A percentile compares a stretch with the other conserved stretches of the same genome.
Evolutionary conservation across 768 basidiomycete genomes (phyloP).

Genomic region (Suillus subalutaceus): DNA sequence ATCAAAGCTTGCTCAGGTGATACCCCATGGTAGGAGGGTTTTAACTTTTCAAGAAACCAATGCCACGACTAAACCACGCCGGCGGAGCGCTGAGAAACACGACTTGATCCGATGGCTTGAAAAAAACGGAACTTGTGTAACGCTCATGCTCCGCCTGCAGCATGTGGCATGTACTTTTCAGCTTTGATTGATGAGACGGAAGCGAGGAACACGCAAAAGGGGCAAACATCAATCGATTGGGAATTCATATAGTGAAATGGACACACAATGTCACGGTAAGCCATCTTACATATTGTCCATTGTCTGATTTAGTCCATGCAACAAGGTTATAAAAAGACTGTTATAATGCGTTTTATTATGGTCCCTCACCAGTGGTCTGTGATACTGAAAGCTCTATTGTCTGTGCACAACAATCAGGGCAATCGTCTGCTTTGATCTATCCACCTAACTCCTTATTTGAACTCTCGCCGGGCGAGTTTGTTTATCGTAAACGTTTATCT

Average conservation of each 20-base stretch:
- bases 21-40: neutral
- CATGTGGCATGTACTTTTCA: neutral
- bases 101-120: neutral
- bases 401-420: neutral
- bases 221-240: neutral
- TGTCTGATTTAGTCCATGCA: neutral
- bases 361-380: neutral
- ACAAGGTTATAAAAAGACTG: neutral
- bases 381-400: neutral
- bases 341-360: neutral
- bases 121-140: slow-evolving; percentile 2
- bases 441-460: neutral
- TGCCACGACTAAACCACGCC: neutral
- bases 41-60: neutral
- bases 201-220: neutral
- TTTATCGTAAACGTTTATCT: neutral
- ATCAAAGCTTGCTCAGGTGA: neutral
- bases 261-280: neutral
- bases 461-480: slow-evolving; percentile 3
- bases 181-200: neutral
- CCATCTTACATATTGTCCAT: neutral
- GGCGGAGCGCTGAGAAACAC: neutral
- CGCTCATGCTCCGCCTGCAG: neutral
- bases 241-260: neutral
- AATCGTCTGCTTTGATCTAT: neutral